phyloP scores from a whole-genome alignment of 2,329 filamentous ascomycete genomes.

The Beauveria sp. region DNA sequence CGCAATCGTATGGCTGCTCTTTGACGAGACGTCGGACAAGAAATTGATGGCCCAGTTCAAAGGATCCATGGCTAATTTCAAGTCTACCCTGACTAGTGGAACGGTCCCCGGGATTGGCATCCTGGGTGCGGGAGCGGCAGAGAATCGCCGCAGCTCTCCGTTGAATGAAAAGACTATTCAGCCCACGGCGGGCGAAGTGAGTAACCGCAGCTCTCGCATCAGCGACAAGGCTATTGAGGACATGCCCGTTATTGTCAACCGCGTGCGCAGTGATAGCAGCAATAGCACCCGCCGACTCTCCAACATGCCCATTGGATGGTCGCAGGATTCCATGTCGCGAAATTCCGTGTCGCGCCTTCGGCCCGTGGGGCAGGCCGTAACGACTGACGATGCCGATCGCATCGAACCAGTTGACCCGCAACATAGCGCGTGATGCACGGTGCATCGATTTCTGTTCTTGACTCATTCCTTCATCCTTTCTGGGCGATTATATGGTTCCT shows the following conservation, averaged over 20 bases:
- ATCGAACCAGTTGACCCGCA: background rate
- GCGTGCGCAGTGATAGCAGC: constrained; percentile 15
- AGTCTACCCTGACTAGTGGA: constrained; percentile 12
- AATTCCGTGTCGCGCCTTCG: constrained; percentile 18
- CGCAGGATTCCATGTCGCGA: constrained; percentile 23
- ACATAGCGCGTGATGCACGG: background rate
- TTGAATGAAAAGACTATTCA: constrained; percentile 18
- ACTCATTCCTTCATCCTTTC: background rate
- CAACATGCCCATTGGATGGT: constrained; percentile 32
- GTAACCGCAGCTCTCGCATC: constrained; percentile 17
- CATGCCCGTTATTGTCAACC: constrained; percentile 15
- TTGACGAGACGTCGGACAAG: constrained; percentile 38
- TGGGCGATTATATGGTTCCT: background rate
- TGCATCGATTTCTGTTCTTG: background rate
- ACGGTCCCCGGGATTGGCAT: constrained; percentile 1
- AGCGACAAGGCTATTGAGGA: constrained; percentile 13
- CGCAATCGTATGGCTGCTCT: constrained; percentile 41
- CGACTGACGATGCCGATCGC: background rate
- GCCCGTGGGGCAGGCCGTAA: background rate
- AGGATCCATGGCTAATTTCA: constrained; percentile 12
- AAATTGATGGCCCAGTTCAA: constrained; percentile 25
- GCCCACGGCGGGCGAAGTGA: constrained; percentile 10
- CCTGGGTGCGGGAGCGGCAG: constrained; percentile 17
- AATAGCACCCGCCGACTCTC: constrained; percentile 21
- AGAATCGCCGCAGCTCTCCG: constrained; percentile 15